Percentiles rank a stretch among this genome's conserved stretches.
Conservation (phyloP, 345 rosid genomes). For the Lumnitzera littorea region DNA sequence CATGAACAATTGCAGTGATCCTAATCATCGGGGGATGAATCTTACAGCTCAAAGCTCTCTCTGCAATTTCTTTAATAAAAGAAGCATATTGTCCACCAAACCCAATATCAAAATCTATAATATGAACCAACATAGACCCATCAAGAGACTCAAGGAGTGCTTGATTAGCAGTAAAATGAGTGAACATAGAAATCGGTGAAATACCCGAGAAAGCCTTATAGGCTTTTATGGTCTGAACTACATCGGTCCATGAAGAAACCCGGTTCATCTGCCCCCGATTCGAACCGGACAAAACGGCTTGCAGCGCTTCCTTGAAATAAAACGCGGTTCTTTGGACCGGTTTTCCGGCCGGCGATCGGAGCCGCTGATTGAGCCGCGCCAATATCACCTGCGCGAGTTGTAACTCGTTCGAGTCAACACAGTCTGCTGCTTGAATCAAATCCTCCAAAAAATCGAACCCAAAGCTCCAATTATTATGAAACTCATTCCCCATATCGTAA, state of each 20-base stretch:
- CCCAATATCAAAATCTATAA: constrained; percentile 89
- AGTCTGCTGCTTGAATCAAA: constrained; percentile 69
- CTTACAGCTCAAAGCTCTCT: constrained; percentile 26
- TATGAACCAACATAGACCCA: constrained; percentile 54
- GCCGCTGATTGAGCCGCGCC: constrained; percentile 66
- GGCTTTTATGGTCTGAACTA: constrained; percentile 64
- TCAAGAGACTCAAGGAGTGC: constrained; percentile 69
- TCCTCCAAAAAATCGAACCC: constrained; percentile 68
- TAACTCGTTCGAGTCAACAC: constrained; percentile 68
- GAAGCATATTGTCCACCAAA: constrained; percentile 93
- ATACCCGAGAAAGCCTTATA: constrained; percentile 62
- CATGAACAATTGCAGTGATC: constrained; percentile 75
- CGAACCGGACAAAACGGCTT: constrained; percentile 39
- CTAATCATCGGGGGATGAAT: constrained; percentile 42
- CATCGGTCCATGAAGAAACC: constrained; percentile 57
- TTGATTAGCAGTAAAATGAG: constrained; percentile 82
- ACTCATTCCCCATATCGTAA: constrained; percentile 21
- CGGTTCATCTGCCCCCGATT: constrained; percentile 23
- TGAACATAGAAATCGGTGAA: constrained; percentile 89
- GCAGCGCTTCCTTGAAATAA: constrained; percentile 85
- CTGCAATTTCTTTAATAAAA: constrained; percentile 70
- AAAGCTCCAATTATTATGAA: constrained; percentile 13
- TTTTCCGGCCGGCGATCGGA: constrained; percentile 53
- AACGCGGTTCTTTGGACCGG: constrained; percentile 86
- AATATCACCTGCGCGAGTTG: constrained; percentile 70